Percentiles rank a stretch among this genome's conserved stretches.
These are phyloP conservation scores for Curvularia lunata DNA, from an alignment of 2,329 filamentous ascomycete species.

Conservation along the genomic window DNA sequence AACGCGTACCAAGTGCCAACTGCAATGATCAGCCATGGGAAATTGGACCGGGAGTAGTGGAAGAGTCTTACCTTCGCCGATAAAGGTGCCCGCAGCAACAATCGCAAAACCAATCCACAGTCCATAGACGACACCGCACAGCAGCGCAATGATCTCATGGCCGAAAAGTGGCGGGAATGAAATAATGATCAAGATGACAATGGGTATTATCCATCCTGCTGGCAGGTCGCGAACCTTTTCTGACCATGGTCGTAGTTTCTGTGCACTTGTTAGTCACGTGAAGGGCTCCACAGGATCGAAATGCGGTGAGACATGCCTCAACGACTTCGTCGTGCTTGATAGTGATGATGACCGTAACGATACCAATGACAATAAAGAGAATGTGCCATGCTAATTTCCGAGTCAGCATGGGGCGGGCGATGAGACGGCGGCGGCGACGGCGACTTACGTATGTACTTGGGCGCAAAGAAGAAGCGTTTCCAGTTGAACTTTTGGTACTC, in stretches of 20 bases:
- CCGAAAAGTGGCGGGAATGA: conserved; percentile 47
- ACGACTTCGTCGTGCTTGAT: conserved; percentile 43
- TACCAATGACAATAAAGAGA: conserved; percentile 33
- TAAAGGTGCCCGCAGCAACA: conserved; percentile 44
- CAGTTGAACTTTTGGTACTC: conserved; percentile 44
- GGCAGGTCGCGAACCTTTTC: conserved; percentile 45
- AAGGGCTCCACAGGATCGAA: not conserved
- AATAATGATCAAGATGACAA: conserved; percentile 43
- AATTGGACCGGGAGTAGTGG: not conserved
- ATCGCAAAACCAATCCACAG: conserved; percentile 46
- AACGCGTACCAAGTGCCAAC: conserved; percentile 48
- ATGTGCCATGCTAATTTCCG: conserved; percentile 41
- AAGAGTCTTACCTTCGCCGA: conserved; percentile 39
- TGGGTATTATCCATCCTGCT: conserved; percentile 45
- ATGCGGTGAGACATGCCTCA: conserved; percentile 25
- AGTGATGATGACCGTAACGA: conserved; percentile 39
- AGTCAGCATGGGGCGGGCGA: conserved; percentile 13
- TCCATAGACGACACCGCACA: conserved; percentile 46
- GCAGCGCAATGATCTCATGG: conserved; percentile 42
- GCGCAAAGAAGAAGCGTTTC: conserved; percentile 43
- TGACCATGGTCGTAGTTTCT: conserved; percentile 45
- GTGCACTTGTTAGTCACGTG: conserved; percentile 16
- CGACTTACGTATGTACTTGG: conserved; percentile 46
- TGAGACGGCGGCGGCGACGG: not conserved
- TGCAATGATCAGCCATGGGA: conserved; percentile 21